These are phyloP conservation scores for Blastocystis sp. DNA, from an alignment of 352 stramenopile genomes.

Conservation along the genomic window DNA sequence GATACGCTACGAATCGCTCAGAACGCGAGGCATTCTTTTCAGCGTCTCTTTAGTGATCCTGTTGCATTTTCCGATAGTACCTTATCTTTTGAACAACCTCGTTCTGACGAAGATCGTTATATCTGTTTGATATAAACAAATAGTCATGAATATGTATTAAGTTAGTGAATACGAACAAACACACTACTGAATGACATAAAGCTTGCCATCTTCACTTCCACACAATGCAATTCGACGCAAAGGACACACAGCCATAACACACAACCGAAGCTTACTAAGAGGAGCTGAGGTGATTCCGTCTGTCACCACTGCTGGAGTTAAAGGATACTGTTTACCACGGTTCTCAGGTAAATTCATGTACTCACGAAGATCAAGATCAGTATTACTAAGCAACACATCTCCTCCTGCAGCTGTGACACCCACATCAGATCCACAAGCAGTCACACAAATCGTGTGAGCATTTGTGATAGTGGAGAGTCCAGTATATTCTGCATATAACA, in stretches of 20 bases:
- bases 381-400: neutral
- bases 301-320: neutral
- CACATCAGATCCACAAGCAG: neutral
- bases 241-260: slow-evolving; percentile 34
- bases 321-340: neutral
- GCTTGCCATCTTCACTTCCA: slow-evolving; percentile 52
- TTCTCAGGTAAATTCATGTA: neutral
- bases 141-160: no score
- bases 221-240: slow-evolving; percentile 60
- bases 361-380: slow-evolving; percentile 47
- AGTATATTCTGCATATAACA: neutral
- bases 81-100: neutral
- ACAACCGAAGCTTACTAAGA: slow-evolving; percentile 52
- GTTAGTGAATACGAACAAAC: slow-evolving; percentile 58
- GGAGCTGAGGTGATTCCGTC: slow-evolving; percentile 56
- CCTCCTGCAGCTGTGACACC: neutral
- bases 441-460: neutral
- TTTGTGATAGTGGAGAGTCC: neutral
- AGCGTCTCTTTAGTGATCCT: neutral
- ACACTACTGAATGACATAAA: slow-evolving; percentile 63
- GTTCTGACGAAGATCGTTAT: neutral
- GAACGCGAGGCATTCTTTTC: neutral
- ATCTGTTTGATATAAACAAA: neutral
- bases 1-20: no score
- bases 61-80: neutral